Conservation (phyloP, 2,329 filamentous ascomycete species). For the Verticillium albo-atrum region DNA sequence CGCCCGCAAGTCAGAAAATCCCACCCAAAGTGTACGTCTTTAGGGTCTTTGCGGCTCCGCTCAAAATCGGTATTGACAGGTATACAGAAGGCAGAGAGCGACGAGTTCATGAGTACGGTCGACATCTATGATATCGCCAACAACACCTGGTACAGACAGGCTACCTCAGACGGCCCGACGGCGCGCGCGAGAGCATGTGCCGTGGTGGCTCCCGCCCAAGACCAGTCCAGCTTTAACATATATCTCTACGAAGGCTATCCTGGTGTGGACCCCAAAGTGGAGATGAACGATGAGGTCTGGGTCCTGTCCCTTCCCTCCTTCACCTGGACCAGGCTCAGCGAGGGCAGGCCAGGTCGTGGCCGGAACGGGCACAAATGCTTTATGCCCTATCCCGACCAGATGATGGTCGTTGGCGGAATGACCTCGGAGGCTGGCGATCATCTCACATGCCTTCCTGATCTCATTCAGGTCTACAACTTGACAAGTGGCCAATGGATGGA, state of each 20-base stretch:
- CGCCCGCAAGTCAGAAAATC: conserved; percentile 21
- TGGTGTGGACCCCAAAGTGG: conserved; percentile 33
- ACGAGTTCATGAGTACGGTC: conserved; percentile 65
- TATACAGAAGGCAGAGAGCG: conserved; percentile 56
- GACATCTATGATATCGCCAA: conserved; percentile 73
- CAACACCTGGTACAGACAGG: conserved; percentile 64
- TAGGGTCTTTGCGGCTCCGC: no score
- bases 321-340: conserved; percentile 61
- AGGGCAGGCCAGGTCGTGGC: conserved; percentile 36
- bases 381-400: conserved; percentile 71
- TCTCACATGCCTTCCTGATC: conserved; percentile 40
- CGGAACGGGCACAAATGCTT: conserved; percentile 74
- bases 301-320: conserved; percentile 76
- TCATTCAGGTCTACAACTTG: conserved; percentile 68
- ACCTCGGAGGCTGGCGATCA: conserved; percentile 21
- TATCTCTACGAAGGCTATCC: conserved; percentile 80
- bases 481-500: conserved; percentile 65
- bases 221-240: conserved; percentile 72
- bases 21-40: conserved; percentile 34
- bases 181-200: conserved; percentile 65
- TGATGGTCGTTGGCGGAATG: conserved; percentile 73
- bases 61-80: neutral
- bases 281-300: conserved; percentile 68
- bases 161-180: conserved; percentile 55
- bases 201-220: conserved; percentile 64